Base-by-base conservation (phyloP, 331 rosid genomes). In the Phaseolus coccineus region DNA sequence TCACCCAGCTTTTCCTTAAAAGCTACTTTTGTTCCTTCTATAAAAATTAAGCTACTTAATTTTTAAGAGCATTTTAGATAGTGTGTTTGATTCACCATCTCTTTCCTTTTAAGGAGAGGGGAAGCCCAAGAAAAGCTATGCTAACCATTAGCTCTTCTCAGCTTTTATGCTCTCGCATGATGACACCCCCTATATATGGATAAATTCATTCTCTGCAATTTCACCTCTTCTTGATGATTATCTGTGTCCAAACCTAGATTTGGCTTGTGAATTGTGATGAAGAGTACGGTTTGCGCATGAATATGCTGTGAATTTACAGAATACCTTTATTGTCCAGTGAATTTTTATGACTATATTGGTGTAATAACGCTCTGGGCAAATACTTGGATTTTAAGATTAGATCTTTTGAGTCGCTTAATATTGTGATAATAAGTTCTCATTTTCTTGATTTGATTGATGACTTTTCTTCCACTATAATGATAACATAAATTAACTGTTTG, bases 331-430 rank as follows among this genome's bases (percentile, higher is more conserved):
- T 57, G 35, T 58, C n/a, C 33, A 10, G 33, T 56, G 63, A 56
- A 56, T 10, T 58, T 57, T 10, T 58, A 12, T 58, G 62, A 58
- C 11, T 33, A 25, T 58, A 58, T 25, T 10, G 16, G 31, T 71
- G 27, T 70, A 53, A 33, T 6, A 53, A 30, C 9, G 35, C 35
- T 19, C 22, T 51, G 42, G 53, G 42, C 27, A 53, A 10, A 66
- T 40, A 64, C 52, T 12, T 78, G 16, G 9, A 33, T 64, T 10
- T 31, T 52, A 76, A 11, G 9, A 33, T 69, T 7, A 31, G 46
- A 76, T 72, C 74, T 14, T 75, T 57, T 25, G 70, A 59, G 84
- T 68, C 77, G 53, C 61, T 76, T 73, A 50, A 66, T 64, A 52
- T 13, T 73, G 37, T 15, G 76, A 51, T 80, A 59, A 24, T 76